These are phyloP conservation scores for Polygonum aviculare DNA, from an alignment of 148 eudicot species.

Conservation along the genomic window DNA sequence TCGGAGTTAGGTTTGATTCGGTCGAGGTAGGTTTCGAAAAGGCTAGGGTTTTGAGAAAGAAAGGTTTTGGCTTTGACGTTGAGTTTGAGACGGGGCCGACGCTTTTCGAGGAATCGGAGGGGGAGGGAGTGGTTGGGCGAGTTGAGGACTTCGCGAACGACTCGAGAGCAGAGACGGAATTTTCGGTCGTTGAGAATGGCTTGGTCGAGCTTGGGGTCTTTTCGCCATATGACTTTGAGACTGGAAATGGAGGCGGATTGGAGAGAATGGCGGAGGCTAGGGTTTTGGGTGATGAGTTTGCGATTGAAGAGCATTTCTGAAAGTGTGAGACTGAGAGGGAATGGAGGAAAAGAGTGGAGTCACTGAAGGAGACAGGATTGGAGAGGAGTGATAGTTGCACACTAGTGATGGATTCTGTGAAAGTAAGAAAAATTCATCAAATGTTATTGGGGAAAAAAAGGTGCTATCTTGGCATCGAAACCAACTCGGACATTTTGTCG, in stretches of 20 bases:
- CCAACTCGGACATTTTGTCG: too few species aligned
- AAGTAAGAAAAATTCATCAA: too few species aligned
- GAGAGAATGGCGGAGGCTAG: neutral
- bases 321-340: neutral
- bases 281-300: neutral
- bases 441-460: too few species aligned
- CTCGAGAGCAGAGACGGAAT: conserved; percentile 48
- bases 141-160: conserved; percentile 71
- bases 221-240: conserved; percentile 76
- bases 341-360: neutral
- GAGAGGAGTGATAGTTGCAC: neutral
- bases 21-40: conserved; percentile 55
- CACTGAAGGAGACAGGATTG: neutral
- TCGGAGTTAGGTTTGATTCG: conserved; percentile 61
- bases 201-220: conserved; percentile 49
- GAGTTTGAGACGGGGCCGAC: conserved; percentile 47
- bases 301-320: neutral
- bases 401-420: too few species aligned
- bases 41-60: conserved; percentile 43
- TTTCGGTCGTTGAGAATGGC: conserved; percentile 58
- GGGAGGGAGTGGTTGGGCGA: conserved; percentile 65
- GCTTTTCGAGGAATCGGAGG: conserved; percentile 51
- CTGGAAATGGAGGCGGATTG: conserved; percentile 52
- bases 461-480: too few species aligned
- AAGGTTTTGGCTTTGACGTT: conserved; percentile 35